Conservation (phyloP, 345 rosid genomes). For the Balakata baccata region DNA sequence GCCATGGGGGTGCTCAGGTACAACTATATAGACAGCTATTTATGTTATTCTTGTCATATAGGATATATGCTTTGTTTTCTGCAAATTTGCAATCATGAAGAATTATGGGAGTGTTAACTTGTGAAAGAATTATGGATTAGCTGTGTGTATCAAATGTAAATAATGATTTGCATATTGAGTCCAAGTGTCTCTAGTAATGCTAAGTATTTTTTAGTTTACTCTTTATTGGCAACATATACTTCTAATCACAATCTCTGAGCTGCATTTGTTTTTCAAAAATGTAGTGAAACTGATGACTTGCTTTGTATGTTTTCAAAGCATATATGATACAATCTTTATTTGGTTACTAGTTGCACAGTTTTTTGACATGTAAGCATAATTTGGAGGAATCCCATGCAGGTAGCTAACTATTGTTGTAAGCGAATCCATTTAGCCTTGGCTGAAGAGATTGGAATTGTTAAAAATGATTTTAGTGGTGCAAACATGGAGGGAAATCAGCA, state of each 20-base stretch:
- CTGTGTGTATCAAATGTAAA: background rate
- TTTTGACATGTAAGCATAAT: slow-evolving; percentile 26
- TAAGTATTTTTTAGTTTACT: background rate
- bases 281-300: background rate
- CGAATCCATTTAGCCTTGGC: slow-evolving; percentile 26
- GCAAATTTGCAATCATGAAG: slow-evolving; percentile 7
- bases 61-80: background rate
- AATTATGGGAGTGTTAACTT: background rate
- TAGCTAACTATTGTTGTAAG: slow-evolving; percentile 26
- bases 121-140: background rate
- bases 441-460: slow-evolving; percentile 26
- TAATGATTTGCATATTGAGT: background rate
- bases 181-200: background rate
- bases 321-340: background rate
- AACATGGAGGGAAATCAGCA: slow-evolving; percentile 11
- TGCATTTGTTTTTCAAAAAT: background rate
- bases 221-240: background rate
- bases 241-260: background rate
- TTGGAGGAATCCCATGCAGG: slow-evolving; percentile 38
- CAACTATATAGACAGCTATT: slow-evolving; percentile 6
- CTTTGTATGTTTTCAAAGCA: background rate
- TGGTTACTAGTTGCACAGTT: slow-evolving; percentile 15
- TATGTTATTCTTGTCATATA: background rate
- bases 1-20: slow-evolving; percentile 35
- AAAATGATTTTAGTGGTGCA: slow-evolving; percentile 7